These are phyloP conservation scores for Alternaria novae-zelandiae DNA, from an alignment of 2,329 filamentous ascomycete species.

Conservation along the genomic window DNA sequence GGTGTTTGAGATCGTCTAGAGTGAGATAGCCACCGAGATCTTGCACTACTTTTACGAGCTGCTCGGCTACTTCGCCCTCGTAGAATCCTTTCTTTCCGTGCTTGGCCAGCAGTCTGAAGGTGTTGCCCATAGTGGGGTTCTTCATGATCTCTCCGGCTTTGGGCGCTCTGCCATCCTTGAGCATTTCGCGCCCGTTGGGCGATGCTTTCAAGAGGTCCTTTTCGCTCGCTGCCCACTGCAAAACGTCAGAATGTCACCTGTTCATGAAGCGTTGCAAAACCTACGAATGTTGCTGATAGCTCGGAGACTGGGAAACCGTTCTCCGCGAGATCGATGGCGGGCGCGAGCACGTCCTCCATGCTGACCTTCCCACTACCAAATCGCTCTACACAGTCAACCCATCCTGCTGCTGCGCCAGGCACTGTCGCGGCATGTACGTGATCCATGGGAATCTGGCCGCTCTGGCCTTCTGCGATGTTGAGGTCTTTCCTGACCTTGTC, in stretches of 20 bases:
- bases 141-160: slow-evolving; percentile 85
- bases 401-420: slow-evolving; percentile 89
- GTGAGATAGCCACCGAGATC: slow-evolving; percentile 79
- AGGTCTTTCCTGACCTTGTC: slow-evolving; percentile 74
- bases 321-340: slow-evolving; percentile 85
- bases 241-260: slow-evolving; percentile 5
- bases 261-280: slow-evolving; percentile 40
- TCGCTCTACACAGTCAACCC: slow-evolving; percentile 85
- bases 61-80: slow-evolving; percentile 79
- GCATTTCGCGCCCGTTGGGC: slow-evolving; percentile 84
- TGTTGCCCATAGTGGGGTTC: slow-evolving; percentile 80
- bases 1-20: slow-evolving; percentile 79
- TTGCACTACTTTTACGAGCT: slow-evolving; percentile 77
- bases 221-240: slow-evolving; percentile 75
- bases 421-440: slow-evolving; percentile 85
- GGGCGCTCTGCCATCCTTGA: slow-evolving; percentile 81
- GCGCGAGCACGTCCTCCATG: slow-evolving; percentile 77
- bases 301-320: slow-evolving; percentile 90
- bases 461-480: slow-evolving; percentile 64
- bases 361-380: slow-evolving; percentile 88
- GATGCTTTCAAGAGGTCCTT: slow-evolving; percentile 71
- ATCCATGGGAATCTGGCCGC: slow-evolving; percentile 70
- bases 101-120: slow-evolving; percentile 78
- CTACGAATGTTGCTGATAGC: slow-evolving; percentile 70
- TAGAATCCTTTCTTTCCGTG: slow-evolving; percentile 94